phyloP scores from a whole-genome alignment of 306 rosid species.

The Gillenia trifoliata region DNA sequence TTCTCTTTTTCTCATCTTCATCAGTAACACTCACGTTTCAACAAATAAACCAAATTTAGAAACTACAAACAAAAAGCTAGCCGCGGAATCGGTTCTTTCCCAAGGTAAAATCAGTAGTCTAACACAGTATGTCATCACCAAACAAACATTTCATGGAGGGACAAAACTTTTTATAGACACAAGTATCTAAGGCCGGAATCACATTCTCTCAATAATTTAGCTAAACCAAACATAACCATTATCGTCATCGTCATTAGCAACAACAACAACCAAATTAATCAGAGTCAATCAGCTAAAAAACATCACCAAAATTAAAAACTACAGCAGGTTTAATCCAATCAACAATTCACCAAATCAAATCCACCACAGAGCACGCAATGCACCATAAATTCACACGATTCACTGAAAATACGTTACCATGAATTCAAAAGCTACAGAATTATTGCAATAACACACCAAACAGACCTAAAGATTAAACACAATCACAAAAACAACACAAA shows the following conservation, averaged over 20 bases:
- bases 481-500: neutral
- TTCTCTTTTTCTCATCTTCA: neutral
- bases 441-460: neutral
- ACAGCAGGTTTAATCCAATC: neutral
- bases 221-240: too few species aligned
- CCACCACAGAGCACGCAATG: neutral
- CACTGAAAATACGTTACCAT: neutral
- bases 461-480: neutral
- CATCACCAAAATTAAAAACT: neutral
- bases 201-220: too few species aligned
- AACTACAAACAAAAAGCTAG: neutral
- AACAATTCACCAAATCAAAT: neutral
- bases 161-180: too few species aligned
- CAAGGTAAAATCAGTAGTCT: neutral
- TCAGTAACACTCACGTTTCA: neutral
- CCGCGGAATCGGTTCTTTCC: neutral
- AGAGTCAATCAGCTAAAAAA: neutral
- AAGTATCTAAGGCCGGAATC: too few species aligned
- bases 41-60: neutral
- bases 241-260: neutral
- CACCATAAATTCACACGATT: neutral
- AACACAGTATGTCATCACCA: neutral
- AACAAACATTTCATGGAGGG: too few species aligned
- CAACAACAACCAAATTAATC: neutral
- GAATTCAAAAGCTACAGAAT: neutral